Evolutionary conservation across 176 grass and related monocot species (phyloP).

Genomic region (Avena insularis): DNA sequence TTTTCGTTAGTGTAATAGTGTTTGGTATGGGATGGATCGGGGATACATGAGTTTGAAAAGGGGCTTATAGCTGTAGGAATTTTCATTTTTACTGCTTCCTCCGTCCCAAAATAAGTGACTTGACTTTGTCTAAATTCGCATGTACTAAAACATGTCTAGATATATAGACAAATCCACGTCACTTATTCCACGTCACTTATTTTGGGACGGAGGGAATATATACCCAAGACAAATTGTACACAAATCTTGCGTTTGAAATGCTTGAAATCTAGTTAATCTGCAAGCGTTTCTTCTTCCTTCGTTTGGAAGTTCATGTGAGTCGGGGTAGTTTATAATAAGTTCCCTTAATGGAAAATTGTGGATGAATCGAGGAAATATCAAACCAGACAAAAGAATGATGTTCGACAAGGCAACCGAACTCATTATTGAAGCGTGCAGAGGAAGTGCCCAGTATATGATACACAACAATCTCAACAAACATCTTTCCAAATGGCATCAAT

Average conservation of each 20-base stretch:
- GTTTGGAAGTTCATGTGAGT: not conserved
- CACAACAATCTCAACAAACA: conserved; percentile 50
- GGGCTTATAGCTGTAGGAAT: not conserved
- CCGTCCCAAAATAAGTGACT: no score
- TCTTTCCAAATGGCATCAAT: conserved; percentile 27
- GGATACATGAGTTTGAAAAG: conserved; percentile 40
- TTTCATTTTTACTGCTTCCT: not conserved
- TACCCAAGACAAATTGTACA: not conserved
- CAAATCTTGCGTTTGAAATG: not conserved
- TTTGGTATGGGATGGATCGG: not conserved
- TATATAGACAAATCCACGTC: no score
- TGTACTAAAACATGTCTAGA: no score
- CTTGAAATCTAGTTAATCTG: not conserved
- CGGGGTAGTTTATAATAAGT: not conserved
- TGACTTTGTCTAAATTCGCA: no score
- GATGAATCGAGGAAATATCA: not conserved
- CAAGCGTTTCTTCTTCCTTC: not conserved
- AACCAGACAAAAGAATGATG: not conserved
- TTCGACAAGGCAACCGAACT: not conserved
- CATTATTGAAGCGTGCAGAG: not conserved
- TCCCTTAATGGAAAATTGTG: not conserved
- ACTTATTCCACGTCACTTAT: no score
- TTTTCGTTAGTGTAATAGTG: not conserved
- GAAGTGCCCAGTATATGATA: not conserved
- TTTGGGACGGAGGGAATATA: no score